These are phyloP conservation scores for Phytophthora pistaciae DNA, from an alignment of 352 stramenopile genomes.

Conservation along the genomic window DNA sequence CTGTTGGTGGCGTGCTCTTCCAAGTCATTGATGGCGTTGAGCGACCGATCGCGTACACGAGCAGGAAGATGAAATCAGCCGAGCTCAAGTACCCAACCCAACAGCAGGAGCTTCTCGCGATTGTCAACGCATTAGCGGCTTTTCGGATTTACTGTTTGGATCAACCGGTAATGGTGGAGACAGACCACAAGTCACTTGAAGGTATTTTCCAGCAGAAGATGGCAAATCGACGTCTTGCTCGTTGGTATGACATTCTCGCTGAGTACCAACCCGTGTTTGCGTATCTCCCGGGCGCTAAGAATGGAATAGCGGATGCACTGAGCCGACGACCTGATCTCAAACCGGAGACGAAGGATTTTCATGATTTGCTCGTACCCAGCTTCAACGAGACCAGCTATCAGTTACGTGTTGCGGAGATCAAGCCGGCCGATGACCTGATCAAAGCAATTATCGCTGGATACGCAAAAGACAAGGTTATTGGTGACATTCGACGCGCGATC, in stretches of 20 bases:
- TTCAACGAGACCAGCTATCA: not conserved
- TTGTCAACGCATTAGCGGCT: not conserved
- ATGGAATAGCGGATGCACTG: not conserved
- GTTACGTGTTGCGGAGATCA: not conserved
- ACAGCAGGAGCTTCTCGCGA: not conserved
- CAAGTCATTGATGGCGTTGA: not conserved
- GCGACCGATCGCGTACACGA: not conserved
- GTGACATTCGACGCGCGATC: not conserved
- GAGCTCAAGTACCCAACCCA: not conserved
- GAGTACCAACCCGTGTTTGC: not conserved
- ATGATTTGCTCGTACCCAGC: not conserved
- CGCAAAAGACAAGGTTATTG: not conserved
- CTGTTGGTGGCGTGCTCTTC: not conserved
- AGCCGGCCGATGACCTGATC: not conserved
- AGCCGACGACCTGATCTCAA: not conserved
- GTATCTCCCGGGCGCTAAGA: not conserved
- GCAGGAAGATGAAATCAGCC: not conserved
- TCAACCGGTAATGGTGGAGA: not conserved
- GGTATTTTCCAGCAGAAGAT: not conserved
- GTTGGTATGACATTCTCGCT: not conserved
- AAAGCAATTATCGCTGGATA: not conserved
- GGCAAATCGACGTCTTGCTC: not conserved
- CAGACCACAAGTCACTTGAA: not conserved
- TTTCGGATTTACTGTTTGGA: slow-evolving; percentile 1
- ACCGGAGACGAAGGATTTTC: not conserved